Base-by-base conservation (phyloP, 1,284 basidiomycete genomes). In the Rhodotorula mucilaginosa region DNA sequence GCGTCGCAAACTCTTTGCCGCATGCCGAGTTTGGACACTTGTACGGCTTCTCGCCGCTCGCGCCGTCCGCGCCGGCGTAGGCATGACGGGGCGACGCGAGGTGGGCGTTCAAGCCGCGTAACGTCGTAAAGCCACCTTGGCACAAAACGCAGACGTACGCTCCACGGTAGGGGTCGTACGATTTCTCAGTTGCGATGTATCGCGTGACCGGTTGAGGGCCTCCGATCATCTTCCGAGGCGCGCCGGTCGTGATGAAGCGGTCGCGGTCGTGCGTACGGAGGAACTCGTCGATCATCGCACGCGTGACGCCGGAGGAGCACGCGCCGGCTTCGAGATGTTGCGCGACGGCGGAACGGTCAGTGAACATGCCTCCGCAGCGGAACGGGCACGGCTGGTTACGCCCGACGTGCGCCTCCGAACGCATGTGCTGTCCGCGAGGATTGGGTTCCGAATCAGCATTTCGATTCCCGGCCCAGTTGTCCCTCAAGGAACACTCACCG, bases 81-180 rank as follows among this genome's bases (percentile, higher is more conserved):
- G 66, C 29, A 78, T 57, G 87, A 82, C 77, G 85, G 84, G 71
- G 82, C 81, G 83, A 84, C 60, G 78, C 79, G 52, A 88, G 82
- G 72, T 88, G 87, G 70, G 83, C 80, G 74, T 87, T 86, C 62
- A 88, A 81, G 15, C 77, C 80, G 0, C 46, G 13, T 10, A 87
- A 81, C 0, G 80, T 77, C 34, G 73, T n/a, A 63, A 83, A 85
- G 2, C 61, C 70, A 15, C 61, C 69, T 74, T 86, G 83, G 76
- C 87, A 88, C 21, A 88, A 80, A 72, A 84, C 85, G 77, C 87
- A 88, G 76, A 87, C 85, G 75, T 83, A 88, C 23, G 31, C 29
- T 19, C n/a, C 16, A n/a, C 18, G 34, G 5, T 18, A 15, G 23
- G n/a, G 4, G 51, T 59, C 31, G 48, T 49, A 68, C 48, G 48